Base-by-base conservation (phyloP, 495 filamentous ascomycete genomes). In the Aspergillus olivimuriae region DNA sequence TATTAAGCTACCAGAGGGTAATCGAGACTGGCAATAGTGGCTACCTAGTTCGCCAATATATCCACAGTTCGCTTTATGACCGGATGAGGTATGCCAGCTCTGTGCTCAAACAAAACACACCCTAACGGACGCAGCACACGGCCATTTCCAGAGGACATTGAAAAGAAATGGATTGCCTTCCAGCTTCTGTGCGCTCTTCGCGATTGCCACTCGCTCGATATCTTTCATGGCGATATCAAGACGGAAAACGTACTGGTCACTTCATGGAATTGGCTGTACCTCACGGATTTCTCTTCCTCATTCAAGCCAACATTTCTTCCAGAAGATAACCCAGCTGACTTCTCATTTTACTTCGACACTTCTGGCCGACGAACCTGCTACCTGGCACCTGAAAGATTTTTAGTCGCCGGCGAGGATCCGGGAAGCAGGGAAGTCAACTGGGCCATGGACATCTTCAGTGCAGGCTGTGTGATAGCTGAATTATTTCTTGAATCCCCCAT, bases 361-460 rank as follows among this genome's bases (percentile, higher is more conserved):
- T 94, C 91, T 7, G 89, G 87, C 4, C 70, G 87, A 46, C 74
- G 94, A 47, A 96, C 89, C n/a, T 97, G 94, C 66, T 97, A 99
- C 57, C 69, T 97, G 17, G 94, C 94, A 0, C 94, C 94, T 8
- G 94, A 99, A 61, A 75, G 94, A 19, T 99, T 99, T 51, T 59
- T 94, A 12, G 74, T 76, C 4, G 72, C 82, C 2, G 83, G 80
- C 2, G 77, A 86, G 52, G 75, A 80, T 37, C 70, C 74, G 6
- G 81, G 84, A 15, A 77, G 76, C 17, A 75, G 76, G 45, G 56
- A 69, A 23, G 70, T 89, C 33, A 88, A 84, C 30, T 95, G 92
- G 89, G 89, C 89, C 28, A 99, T 99, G 94, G 94, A 99, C 59
- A 85, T 99, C 20, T 99, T 99, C 67, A 96, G 92, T 65, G 85